Evolutionary conservation across 2,329 filamentous ascomycete species (phyloP), one percentile per base, ranked within the genome.

Genomic region (Aureobasidium sp.): DNA sequence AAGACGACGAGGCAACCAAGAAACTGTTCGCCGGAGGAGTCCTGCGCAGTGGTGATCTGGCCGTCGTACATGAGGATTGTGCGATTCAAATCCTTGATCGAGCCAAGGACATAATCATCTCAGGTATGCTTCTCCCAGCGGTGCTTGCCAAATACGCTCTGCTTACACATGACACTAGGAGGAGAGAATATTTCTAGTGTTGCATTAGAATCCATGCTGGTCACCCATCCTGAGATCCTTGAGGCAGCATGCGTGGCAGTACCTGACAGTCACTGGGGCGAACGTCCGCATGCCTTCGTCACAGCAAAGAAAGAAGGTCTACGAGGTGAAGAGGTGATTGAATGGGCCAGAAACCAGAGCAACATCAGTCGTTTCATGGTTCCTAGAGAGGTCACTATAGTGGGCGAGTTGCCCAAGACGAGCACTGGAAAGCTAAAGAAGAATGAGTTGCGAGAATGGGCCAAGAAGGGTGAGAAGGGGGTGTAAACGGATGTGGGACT

Each of bases 61-160:
- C 93, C 1, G 90, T 97, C 0, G 90, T 88, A 86, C 88, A 96
- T 71, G 79, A 85, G 0, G 93, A 97, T 66, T 90, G 91, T 1
- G 86, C 88, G 55, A 84, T 90, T 39, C 89, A 97, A 73, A 95
- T 98, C 58, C 74, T 94, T 55, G 93, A 98, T 70, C 80, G 93
- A 17, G 88, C 89, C 12, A 98, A 98, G 74, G 93, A 98, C 66
- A 96, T 98, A 50, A 98, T 98, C 64, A 98, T 98, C 58, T 94
- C 88, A 50, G 88, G 87, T 88, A 74, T 61, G 41, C 77, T 68
- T 45, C 6, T 21, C 11, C n/a, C 19, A 6, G n/a, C 11, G 16
- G 37, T n/a, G 4, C 21, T 7, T 22, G 7, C 14, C 6, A 1
- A 12, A 6, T 27, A n/a, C 45, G 6, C 16, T 16, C 29, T 29